A percentile compares a stretch with the other conserved stretches of the same genome.
Conservation (phyloP, 768 basidiomycete species). For the Nevesoporus exiguus region DNA sequence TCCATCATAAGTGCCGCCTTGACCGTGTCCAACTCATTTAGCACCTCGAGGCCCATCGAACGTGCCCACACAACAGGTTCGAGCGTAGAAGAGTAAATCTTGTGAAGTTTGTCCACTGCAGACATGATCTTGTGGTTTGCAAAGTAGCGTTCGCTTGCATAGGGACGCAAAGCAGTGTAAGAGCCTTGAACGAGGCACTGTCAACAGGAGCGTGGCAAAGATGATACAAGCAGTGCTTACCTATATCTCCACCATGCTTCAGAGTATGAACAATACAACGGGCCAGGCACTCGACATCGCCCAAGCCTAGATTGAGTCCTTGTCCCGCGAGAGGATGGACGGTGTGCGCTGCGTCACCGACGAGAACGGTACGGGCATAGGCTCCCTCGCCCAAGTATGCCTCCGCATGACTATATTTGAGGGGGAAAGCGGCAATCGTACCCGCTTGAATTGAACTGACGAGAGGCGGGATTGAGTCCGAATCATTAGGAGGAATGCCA, state of each 20-base stretch:
- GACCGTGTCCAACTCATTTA: conserved; percentile 83
- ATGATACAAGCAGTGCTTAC: conserved; percentile 36
- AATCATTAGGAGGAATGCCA: conserved; percentile 60
- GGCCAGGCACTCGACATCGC: conserved; percentile 73
- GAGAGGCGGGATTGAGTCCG: conserved; percentile 68
- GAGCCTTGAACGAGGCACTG: conserved; percentile 47
- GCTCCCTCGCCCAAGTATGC: conserved; percentile 73
- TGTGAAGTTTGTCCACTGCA: conserved; percentile 86
- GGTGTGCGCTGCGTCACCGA: conserved; percentile 96
- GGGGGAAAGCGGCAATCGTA: conserved; percentile 85
- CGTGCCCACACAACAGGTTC: conserved; percentile 82
- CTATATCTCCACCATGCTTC: conserved; percentile 74
- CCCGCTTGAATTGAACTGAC: conserved; percentile 67
- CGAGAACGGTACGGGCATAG: conserved; percentile 72
- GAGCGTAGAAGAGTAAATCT: conserved; percentile 68
- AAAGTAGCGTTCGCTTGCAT: conserved; percentile 78
- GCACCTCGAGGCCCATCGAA: conserved; percentile 81
- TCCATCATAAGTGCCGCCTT: conserved; percentile 83
- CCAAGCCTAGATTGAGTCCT: conserved; percentile 91
- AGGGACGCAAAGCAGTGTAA: conserved; percentile 68
- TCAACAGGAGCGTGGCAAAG: not conserved
- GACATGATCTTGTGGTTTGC: conserved; percentile 84
- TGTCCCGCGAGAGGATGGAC: conserved; percentile 95
- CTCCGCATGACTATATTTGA: conserved; percentile 84
- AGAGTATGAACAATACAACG: conserved; percentile 59